These are phyloP conservation scores for Erigeron canadensis DNA, from an alignment of 129 eudicot genomes.

Conservation along the genomic window DNA sequence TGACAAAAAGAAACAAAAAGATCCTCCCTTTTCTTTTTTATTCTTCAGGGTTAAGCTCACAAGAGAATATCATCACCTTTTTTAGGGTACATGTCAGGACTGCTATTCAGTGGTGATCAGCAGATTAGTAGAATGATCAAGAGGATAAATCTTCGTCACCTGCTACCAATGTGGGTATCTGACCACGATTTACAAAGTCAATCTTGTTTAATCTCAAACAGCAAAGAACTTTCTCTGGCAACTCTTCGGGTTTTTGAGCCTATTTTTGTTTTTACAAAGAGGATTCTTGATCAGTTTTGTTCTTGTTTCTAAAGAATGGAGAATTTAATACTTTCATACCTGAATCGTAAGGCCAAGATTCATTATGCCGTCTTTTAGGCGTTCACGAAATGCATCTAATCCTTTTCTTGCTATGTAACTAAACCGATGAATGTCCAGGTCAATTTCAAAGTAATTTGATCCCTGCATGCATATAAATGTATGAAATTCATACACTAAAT, in stretches of 20 bases:
- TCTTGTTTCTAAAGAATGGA: not conserved
- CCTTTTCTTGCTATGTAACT: slow-evolving; percentile 92
- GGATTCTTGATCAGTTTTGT: slow-evolving; percentile 5
- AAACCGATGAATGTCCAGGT: slow-evolving; percentile 86
- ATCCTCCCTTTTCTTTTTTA: not conserved
- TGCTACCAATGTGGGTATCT: slow-evolving; percentile 70
- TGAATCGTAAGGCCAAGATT: slow-evolving; percentile 84
- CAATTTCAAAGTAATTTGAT: slow-evolving; percentile 81
- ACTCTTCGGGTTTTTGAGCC: slow-evolving; percentile 90
- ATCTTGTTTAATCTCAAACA: slow-evolving; percentile 84
- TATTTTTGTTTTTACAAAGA: slow-evolving; percentile 32
- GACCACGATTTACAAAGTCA: slow-evolving; percentile 81
- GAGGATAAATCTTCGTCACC: slow-evolving; percentile 40
- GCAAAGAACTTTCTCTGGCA: slow-evolving; percentile 77
- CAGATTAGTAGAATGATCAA: slow-evolving; percentile 18
- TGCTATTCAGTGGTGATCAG: slow-evolving; percentile 9
- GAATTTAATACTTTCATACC: slow-evolving; percentile 34
- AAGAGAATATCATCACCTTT: slow-evolving; percentile 1
- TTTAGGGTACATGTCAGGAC: slow-evolving; percentile 10
- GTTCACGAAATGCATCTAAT: slow-evolving; percentile 74
- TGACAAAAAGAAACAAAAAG: not conserved
- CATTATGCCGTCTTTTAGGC: slow-evolving; percentile 63
- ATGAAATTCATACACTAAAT: not conserved
- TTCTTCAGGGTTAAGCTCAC: not conserved
- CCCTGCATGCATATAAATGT: slow-evolving; percentile 44